Percentiles rank a stretch among this genome's conserved stretches.
phyloP scores from a whole-genome alignment of 1,284 basidiomycete species.

The Phylloboletellus chloephorus region DNA sequence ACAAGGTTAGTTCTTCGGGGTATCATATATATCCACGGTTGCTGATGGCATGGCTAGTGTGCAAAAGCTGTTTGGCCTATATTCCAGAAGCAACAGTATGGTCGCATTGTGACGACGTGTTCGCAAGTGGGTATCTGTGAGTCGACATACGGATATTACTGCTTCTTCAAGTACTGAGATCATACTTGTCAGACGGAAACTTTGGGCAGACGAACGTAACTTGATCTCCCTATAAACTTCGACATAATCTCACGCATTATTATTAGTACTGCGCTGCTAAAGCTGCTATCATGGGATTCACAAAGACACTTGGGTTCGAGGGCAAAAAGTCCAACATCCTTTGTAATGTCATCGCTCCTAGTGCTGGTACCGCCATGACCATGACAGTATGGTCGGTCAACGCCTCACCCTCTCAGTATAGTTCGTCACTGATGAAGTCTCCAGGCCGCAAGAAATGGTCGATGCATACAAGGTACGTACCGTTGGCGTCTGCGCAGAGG shows the following conservation, averaged over 20 bases:
- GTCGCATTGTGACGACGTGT: constrained; percentile 91
- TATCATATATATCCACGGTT: not conserved
- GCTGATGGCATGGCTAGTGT: constrained; percentile 44
- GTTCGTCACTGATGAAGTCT: not conserved
- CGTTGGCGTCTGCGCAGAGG: not conserved
- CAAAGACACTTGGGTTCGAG: constrained; percentile 87
- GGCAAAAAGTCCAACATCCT: constrained; percentile 89
- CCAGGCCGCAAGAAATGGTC: constrained; percentile 87
- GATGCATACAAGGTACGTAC: constrained; percentile 78
- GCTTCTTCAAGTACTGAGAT: constrained; percentile 5
- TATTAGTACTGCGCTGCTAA: constrained; percentile 86
- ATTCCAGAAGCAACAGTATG: constrained; percentile 96
- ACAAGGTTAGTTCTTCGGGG: constrained; percentile 42
- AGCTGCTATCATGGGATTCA: constrained; percentile 88
- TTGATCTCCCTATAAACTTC: not conserved
- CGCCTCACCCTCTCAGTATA: constrained; percentile 19
- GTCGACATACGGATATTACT: constrained; percentile 28
- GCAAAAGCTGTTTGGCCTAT: constrained; percentile 95
- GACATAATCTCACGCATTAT: constrained; percentile 4
- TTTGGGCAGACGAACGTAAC: constrained; percentile 86
- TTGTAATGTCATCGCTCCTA: constrained; percentile 85
- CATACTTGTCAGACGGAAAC: constrained; percentile 67
- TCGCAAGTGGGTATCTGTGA: constrained; percentile 90
- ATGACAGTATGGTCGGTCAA: constrained; percentile 63
- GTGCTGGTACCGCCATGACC: constrained; percentile 91